These are phyloP conservation scores for Talaromyces islandicus DNA, from an alignment of 2,329 filamentous ascomycete species.

Conservation along the genomic window DNA sequence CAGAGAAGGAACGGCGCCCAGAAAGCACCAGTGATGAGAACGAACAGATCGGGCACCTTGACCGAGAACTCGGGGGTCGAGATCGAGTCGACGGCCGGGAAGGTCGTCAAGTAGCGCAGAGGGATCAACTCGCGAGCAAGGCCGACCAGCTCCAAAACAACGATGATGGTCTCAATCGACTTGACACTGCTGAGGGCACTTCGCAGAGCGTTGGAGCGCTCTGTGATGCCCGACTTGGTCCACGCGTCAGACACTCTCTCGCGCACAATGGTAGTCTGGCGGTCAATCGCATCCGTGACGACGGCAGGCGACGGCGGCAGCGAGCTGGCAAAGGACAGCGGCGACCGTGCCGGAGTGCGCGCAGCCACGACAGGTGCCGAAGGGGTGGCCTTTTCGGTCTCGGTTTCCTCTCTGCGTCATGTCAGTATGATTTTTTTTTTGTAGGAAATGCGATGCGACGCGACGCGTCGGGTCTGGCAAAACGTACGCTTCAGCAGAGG, in stretches of 20 bases:
- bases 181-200: constrained; percentile 62
- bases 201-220: constrained; percentile 57
- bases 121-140: constrained; percentile 67
- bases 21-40: constrained; percentile 69
- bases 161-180: constrained; percentile 63
- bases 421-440: background rate
- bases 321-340: constrained; percentile 53
- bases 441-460: constrained; percentile 2
- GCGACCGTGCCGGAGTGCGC: constrained; percentile 33
- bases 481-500: constrained; percentile 27
- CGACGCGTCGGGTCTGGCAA: constrained; percentile 9
- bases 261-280: constrained; percentile 41
- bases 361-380: constrained; percentile 42
- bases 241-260: constrained; percentile 28
- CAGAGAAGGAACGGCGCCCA: constrained; percentile 79
- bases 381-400: constrained; percentile 35
- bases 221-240: constrained; percentile 29
- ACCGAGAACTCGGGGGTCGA: constrained; percentile 56
- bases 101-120: constrained; percentile 64
- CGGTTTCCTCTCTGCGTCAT: constrained; percentile 17
- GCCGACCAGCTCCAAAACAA: constrained; percentile 63
- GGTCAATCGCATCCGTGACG: constrained; percentile 70
- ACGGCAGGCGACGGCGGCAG: constrained; percentile 75
- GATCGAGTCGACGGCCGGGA: constrained; percentile 56
- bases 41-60: constrained; percentile 72